Base-by-base conservation (phyloP, 495 filamentous ascomycete species). In the Pseudomonodictys pantanalensis region DNA sequence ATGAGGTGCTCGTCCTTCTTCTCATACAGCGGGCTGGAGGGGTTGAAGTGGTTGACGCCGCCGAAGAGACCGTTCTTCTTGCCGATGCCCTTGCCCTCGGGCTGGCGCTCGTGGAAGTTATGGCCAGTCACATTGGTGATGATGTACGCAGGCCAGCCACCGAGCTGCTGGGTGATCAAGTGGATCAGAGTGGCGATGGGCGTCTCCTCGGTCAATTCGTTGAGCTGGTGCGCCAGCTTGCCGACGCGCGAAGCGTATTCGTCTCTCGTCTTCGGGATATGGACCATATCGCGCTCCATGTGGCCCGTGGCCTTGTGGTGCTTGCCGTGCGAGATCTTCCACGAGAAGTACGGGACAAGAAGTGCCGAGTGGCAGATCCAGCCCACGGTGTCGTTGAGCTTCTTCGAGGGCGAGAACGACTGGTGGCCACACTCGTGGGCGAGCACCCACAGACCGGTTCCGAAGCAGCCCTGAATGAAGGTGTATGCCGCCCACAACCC, bases 271-370 rank as follows among this genome's bases (percentile, higher is more conserved):
- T 87, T 89, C 32, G 93, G 93, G 2, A 96, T 79, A 76, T 96
- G 96, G 57, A 97, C 93, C 91, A 97, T 97, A 75, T 98, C 93
- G 65, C 91, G 89, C 72, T 92, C 90, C 66, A 98, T 79, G 81
- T 98, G 82, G 59, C 91, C 93, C 38, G 93, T 98, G 47, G 91
- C 90, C 80, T 97, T 87, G 76, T 90, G 86, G 71, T 90, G 86
- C 57, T 85, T 83, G 64, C 81, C 80, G 60, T 90, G 86, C 52
- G 83, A 86, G 68, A 87, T 83, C 73, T 88, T 83, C 86, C 86
- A 90, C 25, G 84, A 87, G 74, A 86, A 87, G 74, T 85, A 90
- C 0, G 86, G 86, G 3, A 88, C 85, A 59, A 86, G 75, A 10
- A 89, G 75, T 24, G 79, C 70, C 0, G 85, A 88, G 68, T 90